Conservation (phyloP, 2,329 filamentous ascomycete genomes). For the Calonectria multiphialidica region DNA sequence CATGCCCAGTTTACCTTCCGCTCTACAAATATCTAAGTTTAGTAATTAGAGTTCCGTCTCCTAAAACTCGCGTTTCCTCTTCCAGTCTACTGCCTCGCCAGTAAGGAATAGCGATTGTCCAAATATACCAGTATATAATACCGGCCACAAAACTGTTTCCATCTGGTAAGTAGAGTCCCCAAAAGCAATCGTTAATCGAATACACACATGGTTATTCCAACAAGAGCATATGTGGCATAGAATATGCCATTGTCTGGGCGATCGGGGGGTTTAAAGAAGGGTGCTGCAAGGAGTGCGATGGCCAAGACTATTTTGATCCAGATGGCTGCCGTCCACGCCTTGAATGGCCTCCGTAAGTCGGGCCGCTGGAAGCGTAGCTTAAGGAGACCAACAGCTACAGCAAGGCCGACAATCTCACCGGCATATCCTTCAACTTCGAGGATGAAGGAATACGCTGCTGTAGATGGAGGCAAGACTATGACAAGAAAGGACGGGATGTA, state of each 20-base stretch:
- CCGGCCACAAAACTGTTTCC: conserved; percentile 65
- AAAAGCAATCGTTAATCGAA: conserved; percentile 20
- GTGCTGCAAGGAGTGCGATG: conserved; percentile 67
- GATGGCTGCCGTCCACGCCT: conserved; percentile 72
- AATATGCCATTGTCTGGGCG: conserved; percentile 59
- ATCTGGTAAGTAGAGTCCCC: neutral
- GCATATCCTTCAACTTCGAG: conserved; percentile 79
- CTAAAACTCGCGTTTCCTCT: conserved; percentile 69
- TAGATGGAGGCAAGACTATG: conserved; percentile 73
- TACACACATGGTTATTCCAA: conserved; percentile 64
- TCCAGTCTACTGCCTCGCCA: conserved; percentile 72
- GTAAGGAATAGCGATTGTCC: conserved; percentile 71
- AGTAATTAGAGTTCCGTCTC: conserved; percentile 77
- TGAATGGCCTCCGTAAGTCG: conserved; percentile 73
- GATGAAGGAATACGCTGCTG: conserved; percentile 79
- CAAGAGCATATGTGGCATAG: conserved; percentile 67
- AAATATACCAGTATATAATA: conserved; percentile 76
- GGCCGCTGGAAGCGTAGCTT: conserved; percentile 71
- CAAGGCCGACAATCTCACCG: conserved; percentile 70
- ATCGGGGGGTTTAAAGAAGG: conserved; percentile 71
- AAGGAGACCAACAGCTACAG: conserved; percentile 68
- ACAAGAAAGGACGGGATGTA: conserved; percentile 77
- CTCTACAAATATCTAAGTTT: conserved; percentile 55
- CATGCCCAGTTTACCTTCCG: neutral
- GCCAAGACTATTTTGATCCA: conserved; percentile 66